Base-by-base conservation (phyloP, 208 protist genomes). In the Leishmania aethiopica region DNA sequence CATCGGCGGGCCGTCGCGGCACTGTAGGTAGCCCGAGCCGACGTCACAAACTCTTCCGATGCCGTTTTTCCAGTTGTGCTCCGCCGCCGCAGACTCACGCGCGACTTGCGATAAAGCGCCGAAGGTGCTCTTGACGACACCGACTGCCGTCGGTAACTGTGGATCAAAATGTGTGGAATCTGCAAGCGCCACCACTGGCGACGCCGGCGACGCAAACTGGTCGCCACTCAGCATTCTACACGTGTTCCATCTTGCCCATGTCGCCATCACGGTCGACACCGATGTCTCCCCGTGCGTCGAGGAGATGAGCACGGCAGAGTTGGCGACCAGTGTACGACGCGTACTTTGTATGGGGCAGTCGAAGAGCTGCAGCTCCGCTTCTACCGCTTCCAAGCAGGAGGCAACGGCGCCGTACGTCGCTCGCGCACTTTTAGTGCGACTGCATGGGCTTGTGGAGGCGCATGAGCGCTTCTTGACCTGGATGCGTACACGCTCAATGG, bases 381-480 rank as follows among this genome's bases (percentile, higher is more conserved):
- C 40, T 25, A 15, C 69, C 7, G 13, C 19, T 35, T 13, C 69
- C 15, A 51, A 53, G 42, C 17, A 45, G 32, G 37, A 28, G 42
- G 25, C 22, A 73, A 32, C 42, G 28, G 7, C 45, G 7, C 22
- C 69, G 19, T 73, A 57, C 45, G 53, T 66, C 13, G 75, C 37
- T 5, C 51, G 47, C 25, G 40, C 37, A 25, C 40, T 79, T 3
- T 40, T 69, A 22, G 40, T 70, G 40, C 53, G 75, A 42, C 37
- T 69, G 40, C 75, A 32, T 7, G 59, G 53, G n/a, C 42, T 79
- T 19, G 60, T 64, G 51, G 59, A 70, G 59, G 37, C 60, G 59
- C 75, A 79, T 40, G 75, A 64, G 75, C 75, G 75, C 28, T 79
- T 79, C 17, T 57, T 79, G 35, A 28, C 37, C 37, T 79, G 75